phyloP scores from a whole-genome alignment of 305 asterid genomes.

The Fraxinus floribunda region DNA sequence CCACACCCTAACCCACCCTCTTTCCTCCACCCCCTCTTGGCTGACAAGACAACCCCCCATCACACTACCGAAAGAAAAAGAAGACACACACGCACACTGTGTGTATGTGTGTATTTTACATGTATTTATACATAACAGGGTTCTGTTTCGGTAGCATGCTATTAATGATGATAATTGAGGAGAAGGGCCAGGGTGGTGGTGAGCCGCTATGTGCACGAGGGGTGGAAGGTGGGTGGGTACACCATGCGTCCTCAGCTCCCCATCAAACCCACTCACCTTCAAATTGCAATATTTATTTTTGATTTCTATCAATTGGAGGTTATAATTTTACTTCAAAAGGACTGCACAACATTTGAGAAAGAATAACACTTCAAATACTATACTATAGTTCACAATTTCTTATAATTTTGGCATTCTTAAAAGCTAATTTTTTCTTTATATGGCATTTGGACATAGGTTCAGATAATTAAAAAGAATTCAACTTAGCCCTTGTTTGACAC shows the following conservation, averaged over 20 bases:
- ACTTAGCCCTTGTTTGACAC: no score
- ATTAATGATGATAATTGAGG: constrained; percentile 45
- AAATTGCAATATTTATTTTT: background rate
- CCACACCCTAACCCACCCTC: background rate
- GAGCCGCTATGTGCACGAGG: constrained; percentile 67
- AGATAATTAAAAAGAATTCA: background rate
- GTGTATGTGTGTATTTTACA: constrained; percentile 11
- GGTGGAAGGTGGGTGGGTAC: constrained; percentile 32
- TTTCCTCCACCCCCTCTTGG: background rate
- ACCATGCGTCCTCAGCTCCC: background rate
- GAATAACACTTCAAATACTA: background rate
- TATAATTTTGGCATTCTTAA: background rate
- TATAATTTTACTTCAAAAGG: background rate
- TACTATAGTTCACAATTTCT: background rate
- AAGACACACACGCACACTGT: constrained; percentile 10
- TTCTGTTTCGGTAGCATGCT: constrained; percentile 48
- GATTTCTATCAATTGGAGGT: background rate
- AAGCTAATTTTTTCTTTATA: background rate
- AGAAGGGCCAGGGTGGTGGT: constrained; percentile 26
- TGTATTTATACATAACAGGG: background rate
- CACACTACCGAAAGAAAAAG: constrained; percentile 41
- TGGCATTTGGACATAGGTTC: background rate
- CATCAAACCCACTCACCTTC: background rate
- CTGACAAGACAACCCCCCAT: constrained; percentile 60
- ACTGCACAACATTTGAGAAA: background rate